Evolutionary conservation across 306 rosid genomes (phyloP).

Genomic region (Rubus parviflorus): DNA sequence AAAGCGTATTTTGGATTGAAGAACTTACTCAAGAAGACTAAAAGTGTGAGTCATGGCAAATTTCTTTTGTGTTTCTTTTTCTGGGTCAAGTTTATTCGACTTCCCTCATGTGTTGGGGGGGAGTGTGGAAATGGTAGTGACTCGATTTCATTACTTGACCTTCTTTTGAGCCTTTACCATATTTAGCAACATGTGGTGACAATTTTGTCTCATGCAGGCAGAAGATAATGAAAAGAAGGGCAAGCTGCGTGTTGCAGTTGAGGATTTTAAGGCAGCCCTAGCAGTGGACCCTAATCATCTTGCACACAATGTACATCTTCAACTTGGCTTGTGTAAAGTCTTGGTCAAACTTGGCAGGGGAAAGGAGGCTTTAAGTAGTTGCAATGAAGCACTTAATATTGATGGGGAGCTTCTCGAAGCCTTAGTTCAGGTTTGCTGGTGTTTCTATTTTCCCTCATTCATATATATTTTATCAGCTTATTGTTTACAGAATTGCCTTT

Average conservation of each 20-base stretch:
- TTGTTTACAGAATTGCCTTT: background rate
- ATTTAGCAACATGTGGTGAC: slow-evolving; percentile 11
- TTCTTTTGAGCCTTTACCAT: slow-evolving; percentile 24
- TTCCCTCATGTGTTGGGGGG: background rate
- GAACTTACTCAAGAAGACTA: slow-evolving; percentile 86
- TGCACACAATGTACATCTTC: slow-evolving; percentile 88
- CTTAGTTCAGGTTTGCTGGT: slow-evolving; percentile 74
- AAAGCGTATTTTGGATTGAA: slow-evolving; percentile 94
- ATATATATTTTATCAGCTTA: background rate
- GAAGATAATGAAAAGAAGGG: slow-evolving; percentile 91
- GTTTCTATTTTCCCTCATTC: slow-evolving; percentile 7
- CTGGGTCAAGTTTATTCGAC: slow-evolving; percentile 7
- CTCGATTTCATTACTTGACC: background rate
- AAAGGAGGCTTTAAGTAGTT: slow-evolving; percentile 88
- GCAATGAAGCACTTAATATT: slow-evolving; percentile 76
- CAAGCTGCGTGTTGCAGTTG: slow-evolving; percentile 85
- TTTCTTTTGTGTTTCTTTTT: slow-evolving; percentile 10
- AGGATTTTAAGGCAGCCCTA: slow-evolving; percentile 77
- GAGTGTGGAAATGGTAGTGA: background rate
- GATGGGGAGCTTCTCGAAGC: slow-evolving; percentile 81
- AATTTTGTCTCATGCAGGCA: slow-evolving; percentile 55
- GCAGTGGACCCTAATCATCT: slow-evolving; percentile 82
- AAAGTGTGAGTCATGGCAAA: slow-evolving; percentile 57
- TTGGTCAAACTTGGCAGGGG: slow-evolving; percentile 92
- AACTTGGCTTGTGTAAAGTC: slow-evolving; percentile 88